Evolutionary conservation across 768 basidiomycete species (phyloP).

Genomic region (Leccinum incarnatum): DNA sequence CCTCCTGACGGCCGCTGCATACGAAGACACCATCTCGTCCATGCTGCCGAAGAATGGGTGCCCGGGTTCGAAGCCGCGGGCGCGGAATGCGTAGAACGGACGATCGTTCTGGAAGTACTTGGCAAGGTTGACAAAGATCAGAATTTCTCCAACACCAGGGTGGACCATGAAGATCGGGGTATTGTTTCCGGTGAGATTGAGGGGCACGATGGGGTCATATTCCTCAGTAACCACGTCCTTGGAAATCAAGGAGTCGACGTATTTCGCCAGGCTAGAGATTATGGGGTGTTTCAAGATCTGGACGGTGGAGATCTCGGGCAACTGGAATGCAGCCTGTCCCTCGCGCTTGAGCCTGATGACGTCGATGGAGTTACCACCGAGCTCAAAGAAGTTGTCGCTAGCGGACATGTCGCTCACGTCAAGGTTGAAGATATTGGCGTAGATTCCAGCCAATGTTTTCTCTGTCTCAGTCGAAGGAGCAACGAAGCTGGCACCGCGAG

Average conservation of each 20-base stretch:
- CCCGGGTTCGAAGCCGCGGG: background rate
- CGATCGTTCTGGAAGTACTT: background rate
- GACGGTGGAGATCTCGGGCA: constrained; percentile 36
- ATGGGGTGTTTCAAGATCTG: constrained; percentile 37
- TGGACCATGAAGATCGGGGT: background rate
- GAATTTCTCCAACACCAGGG: background rate
- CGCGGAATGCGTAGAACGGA: background rate
- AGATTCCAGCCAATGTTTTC: constrained; percentile 27
- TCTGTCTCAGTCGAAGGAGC: constrained; percentile 21
- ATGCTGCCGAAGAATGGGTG: too few species aligned
- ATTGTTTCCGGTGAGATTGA: background rate
- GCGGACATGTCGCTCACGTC: constrained; percentile 23
- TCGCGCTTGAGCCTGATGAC: constrained; percentile 31
- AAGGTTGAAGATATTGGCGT: constrained; percentile 33
- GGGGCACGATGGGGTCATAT: background rate
- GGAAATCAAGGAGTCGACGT: constrained; percentile 27
- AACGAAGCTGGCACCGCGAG: too few species aligned
- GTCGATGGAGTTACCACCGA: constrained; percentile 37
- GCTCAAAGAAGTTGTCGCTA: constrained; percentile 24
- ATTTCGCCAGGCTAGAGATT: constrained; percentile 30
- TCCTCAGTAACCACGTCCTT: constrained; percentile 1
- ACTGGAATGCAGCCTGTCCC: constrained; percentile 25
- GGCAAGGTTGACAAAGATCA: background rate
- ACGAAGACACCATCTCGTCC: too few species aligned
- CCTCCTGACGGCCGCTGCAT: too few species aligned